Percentiles rank a stretch among this genome's conserved stretches.
Evolutionary conservation across 2,329 filamentous ascomycete species (phyloP).

Genomic region (Fusarium oxysporum): DNA sequence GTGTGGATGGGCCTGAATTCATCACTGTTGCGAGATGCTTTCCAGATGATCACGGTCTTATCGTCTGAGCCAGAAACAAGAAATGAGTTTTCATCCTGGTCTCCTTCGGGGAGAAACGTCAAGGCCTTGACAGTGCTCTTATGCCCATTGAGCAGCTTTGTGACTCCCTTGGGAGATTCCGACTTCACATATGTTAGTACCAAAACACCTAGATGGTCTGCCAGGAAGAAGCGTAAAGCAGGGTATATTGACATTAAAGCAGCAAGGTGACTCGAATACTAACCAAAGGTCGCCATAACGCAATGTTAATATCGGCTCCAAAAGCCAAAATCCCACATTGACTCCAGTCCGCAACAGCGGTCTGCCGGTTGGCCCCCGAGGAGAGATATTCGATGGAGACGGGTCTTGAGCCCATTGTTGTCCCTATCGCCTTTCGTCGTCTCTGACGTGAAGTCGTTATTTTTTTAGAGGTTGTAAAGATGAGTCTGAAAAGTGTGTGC

Average conservation of each 20-base stretch:
- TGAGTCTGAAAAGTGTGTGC: slow-evolving; percentile 53
- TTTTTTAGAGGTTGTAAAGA: slow-evolving; percentile 21
- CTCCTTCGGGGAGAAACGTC: slow-evolving; percentile 73
- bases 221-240: not conserved
- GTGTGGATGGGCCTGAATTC: slow-evolving; percentile 62
- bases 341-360: slow-evolving; percentile 91
- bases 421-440: slow-evolving; percentile 33
- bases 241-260: slow-evolving; percentile 17
- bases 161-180: slow-evolving; percentile 66
- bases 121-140: slow-evolving; percentile 84
- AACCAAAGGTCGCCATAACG: slow-evolving; percentile 86
- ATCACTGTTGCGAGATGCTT: slow-evolving; percentile 43
- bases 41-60: slow-evolving; percentile 81
- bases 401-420: slow-evolving; percentile 43
- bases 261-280: slow-evolving; percentile 50
- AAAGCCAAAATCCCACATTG: slow-evolving; percentile 80
- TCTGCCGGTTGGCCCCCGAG: slow-evolving; percentile 89
- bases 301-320: slow-evolving; percentile 89
- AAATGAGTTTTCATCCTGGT: slow-evolving; percentile 61
- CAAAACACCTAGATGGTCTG: not conserved
- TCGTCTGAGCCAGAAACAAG: slow-evolving; percentile 87
- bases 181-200: slow-evolving; percentile 47
- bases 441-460: slow-evolving; percentile 13
- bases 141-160: slow-evolving; percentile 78
- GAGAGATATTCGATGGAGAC: slow-evolving; percentile 69